Base-by-base conservation (phyloP, 2,329 filamentous ascomycete genomes). In the Aspergillus quadricinctus region DNA sequence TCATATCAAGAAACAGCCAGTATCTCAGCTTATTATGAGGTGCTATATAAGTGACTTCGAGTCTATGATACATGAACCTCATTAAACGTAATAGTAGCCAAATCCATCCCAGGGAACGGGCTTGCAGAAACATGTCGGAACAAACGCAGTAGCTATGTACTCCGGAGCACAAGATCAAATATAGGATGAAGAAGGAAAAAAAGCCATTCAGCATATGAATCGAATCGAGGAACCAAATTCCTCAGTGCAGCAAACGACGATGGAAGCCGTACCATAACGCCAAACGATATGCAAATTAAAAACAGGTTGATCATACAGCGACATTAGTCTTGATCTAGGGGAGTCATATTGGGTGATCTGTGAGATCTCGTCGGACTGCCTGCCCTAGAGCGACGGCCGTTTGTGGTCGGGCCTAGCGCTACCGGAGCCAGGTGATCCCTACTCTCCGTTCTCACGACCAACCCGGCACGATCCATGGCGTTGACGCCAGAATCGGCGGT, bases 391-490 rank as follows among this genome's bases (percentile, higher is more conserved):
- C 72, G 72, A 50, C 75, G 73, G 7, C 75, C 75, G 54, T 74
- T 76, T 52, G 79, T 76, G 50, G 77, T 79, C 11, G 82, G 82
- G 64, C 71, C 73, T 29, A 76, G 55, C 72, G 77, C 81, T 14
- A 83, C 69, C 8, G 78, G 81, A 17, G 82, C 80, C 40, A 97
- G 74, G 56, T 90, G 81, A 69, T 97, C 94, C 53, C 91, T 81
- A 69, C 91, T 96, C 69, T 97, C 93, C 0, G 90, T 95, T 63
- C 93, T 80, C 2, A 91, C 83, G 53, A 90, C 86, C 61, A 97
- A 72, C 1, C 92, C 92, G 49, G 83, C 86, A 41, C 91, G 75
- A 54, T 84, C 82, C 62, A 83, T 82, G 9, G 78, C 70, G 60
- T 78, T 66, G n/a, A 56, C 7, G 56, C 69, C 58, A 66, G 65